Percentiles rank a stretch among this genome's conserved stretches.
Evolutionary conservation across 1,284 basidiomycete genomes (phyloP).

Genomic region (Phlebopus sp.): DNA sequence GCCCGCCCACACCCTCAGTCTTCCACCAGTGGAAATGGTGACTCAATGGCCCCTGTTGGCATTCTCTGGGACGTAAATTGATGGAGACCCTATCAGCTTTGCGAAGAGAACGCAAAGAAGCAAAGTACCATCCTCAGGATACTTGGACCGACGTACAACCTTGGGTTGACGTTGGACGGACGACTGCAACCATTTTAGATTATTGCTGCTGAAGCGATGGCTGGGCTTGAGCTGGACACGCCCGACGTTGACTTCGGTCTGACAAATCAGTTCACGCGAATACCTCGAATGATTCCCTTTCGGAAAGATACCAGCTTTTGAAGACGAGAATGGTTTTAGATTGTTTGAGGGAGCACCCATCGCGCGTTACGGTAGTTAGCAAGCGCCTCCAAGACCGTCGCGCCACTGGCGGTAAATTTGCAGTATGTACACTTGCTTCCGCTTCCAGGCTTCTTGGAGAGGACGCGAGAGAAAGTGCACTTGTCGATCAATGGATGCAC

Average conservation of each 20-base stretch:
- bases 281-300: conserved; percentile 48
- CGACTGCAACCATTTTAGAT: conserved; percentile 17
- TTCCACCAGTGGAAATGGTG: background rate
- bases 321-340: conserved; percentile 46
- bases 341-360: conserved; percentile 58
- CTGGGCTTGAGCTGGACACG: conserved; percentile 26
- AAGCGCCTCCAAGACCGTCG: background rate
- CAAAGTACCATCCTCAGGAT: too few species aligned
- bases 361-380: conserved; percentile 53
- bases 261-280: conserved; percentile 42
- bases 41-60: conserved; percentile 6
- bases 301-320: conserved; percentile 56
- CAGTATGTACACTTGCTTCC: conserved; percentile 50
- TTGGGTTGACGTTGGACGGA: too few species aligned
- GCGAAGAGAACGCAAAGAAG: too few species aligned
- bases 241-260: conserved; percentile 23
- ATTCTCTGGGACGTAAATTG: conserved; percentile 3
- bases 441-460: conserved; percentile 52
- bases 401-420: background rate
- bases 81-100: too few species aligned
- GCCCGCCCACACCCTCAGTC: background rate
- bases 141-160: too few species aligned
- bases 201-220: conserved; percentile 20
- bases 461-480: conserved; percentile 44
- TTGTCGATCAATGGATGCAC: conserved; percentile 54